Evolutionary conservation across 768 basidiomycete species (phyloP).

Genomic region (Cytidiella melzeri): DNA sequence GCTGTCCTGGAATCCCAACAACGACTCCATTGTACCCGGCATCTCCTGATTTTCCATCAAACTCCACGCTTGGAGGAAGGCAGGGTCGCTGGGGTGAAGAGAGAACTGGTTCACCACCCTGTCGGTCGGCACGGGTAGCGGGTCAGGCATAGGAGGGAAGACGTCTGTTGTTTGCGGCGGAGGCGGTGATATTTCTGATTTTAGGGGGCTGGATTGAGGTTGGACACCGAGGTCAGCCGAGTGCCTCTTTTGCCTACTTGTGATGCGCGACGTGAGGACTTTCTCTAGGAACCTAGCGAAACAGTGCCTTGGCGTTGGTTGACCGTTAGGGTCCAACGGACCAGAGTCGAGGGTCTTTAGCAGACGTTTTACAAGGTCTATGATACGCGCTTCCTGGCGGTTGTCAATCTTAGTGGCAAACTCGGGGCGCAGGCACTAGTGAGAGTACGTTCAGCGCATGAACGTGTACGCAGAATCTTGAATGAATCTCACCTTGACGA

Average conservation of each 20-base stretch:
- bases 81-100: background rate
- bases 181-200: background rate
- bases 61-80: constrained; percentile 3
- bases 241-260: background rate
- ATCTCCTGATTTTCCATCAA: background rate
- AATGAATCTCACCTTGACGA: constrained; percentile 44
- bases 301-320: constrained; percentile 18
- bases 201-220: background rate
- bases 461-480: no score
- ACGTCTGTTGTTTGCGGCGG: background rate
- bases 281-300: constrained; percentile 19
- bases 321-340: constrained; percentile 12
- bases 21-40: constrained; percentile 1
- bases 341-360: constrained; percentile 15
- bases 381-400: constrained; percentile 20
- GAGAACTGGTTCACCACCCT: background rate
- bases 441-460: no score
- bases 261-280: constrained; percentile 8
- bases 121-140: background rate
- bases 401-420: constrained; percentile 36
- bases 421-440: constrained; percentile 38
- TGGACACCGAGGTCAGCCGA: no score
- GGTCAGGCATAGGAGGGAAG: background rate
- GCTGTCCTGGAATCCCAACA: constrained; percentile 8
- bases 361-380: constrained; percentile 17